A percentile compares a stretch with the other conserved stretches of the same genome.
Conservation (phyloP, 306 rosid species). For the Hippophae rhamnoides region DNA sequence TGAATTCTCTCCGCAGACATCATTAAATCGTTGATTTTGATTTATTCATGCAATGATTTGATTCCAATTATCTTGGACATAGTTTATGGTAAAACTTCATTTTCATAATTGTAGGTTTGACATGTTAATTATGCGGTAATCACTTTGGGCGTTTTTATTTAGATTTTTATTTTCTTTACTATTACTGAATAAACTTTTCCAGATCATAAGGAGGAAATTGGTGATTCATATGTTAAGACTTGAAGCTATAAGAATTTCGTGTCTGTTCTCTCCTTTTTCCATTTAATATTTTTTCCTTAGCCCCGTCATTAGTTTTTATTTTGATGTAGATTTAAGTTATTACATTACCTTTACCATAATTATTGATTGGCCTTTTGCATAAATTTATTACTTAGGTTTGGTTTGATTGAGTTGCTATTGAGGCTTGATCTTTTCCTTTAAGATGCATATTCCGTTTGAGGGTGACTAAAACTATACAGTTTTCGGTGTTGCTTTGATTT, state of each 20-base stretch:
- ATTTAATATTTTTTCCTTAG: too few relatives aligned
- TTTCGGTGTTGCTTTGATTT: conserved; percentile 14
- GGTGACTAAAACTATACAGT: conserved; percentile 13
- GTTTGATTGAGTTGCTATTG: conserved; percentile 3
- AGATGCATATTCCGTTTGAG: conserved; percentile 12
- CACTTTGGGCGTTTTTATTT: neutral
- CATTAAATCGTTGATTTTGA: neutral
- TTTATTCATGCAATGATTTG: neutral
- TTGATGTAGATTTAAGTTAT: too few relatives aligned
- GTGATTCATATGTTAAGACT: neutral
- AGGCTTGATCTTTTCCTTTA: conserved; percentile 6
- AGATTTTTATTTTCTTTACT: neutral
- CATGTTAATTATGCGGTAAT: neutral
- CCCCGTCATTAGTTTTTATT: too few relatives aligned
- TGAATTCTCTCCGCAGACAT: neutral
- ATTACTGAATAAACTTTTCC: neutral
- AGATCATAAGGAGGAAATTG: neutral
- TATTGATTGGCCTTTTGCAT: too few relatives aligned
- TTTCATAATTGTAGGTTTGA: neutral
- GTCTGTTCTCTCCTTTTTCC: too few relatives aligned
- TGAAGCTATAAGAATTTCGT: too few relatives aligned
- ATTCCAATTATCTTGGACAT: neutral
- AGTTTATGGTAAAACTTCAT: neutral
- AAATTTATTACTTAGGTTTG: too few relatives aligned
- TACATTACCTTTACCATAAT: too few relatives aligned